Percentiles rank a stretch among this genome's conserved stretches.
phyloP scores from a whole-genome alignment of 805 yeast species.

The Wickerhamomyces chaumierensis region DNA sequence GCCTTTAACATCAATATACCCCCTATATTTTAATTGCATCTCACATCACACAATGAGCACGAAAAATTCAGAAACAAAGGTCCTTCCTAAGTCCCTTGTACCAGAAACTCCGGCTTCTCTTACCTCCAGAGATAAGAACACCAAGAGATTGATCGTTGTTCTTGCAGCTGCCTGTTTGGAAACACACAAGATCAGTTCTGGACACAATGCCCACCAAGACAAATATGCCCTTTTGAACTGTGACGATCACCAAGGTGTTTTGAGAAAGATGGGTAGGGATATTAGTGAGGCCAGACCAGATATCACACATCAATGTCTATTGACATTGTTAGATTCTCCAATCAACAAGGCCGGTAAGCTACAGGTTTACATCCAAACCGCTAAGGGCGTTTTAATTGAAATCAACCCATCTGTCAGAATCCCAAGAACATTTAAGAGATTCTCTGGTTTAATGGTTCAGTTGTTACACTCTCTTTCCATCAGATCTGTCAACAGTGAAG shows the following conservation, averaged over 20 bases:
- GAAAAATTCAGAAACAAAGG: conserved; percentile 17
- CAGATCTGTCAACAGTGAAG: conserved; percentile 91
- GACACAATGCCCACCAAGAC: conserved; percentile 67
- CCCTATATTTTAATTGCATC: no score
- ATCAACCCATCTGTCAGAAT: conserved; percentile 95
- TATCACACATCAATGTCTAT: conserved; percentile 93
- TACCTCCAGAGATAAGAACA: conserved; percentile 72
- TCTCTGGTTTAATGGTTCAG: conserved; percentile 97
- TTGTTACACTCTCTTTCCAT: conserved; percentile 84
- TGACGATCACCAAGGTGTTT: conserved; percentile 94
- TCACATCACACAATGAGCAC: not conserved
- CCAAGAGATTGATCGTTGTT: conserved; percentile 88
- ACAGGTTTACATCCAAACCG: conserved; percentile 94
- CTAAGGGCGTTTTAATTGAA: conserved; percentile 88
- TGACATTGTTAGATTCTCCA: conserved; percentile 93
- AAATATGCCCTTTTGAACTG: conserved; percentile 90
- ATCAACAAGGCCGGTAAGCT: conserved; percentile 94
- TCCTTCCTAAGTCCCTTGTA: conserved; percentile 61
- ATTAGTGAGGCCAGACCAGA: conserved; percentile 99
- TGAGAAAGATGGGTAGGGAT: conserved; percentile 93
- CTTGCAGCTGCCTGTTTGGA: conserved; percentile 92
- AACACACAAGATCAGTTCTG: conserved; percentile 78
- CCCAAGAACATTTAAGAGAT: conserved; percentile 96
- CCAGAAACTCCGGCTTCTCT: conserved; percentile 81
- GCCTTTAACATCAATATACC: no score